Evolutionary conservation across 768 basidiomycete species (phyloP).

Genomic region (Sarcodon aspratus): DNA sequence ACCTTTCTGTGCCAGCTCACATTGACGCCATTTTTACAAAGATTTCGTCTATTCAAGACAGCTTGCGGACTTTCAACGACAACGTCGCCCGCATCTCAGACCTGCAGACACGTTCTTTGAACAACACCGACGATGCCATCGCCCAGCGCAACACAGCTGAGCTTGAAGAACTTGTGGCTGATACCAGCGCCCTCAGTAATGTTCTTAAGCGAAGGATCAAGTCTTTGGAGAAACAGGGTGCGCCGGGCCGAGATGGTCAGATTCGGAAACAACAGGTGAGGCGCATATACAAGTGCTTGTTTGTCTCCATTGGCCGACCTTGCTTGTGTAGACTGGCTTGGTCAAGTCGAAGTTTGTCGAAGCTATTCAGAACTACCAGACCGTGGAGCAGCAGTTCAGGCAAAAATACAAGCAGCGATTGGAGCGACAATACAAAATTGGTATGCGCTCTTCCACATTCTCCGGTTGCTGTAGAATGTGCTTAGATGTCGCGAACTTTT

Average conservation of each 20-base stretch:
- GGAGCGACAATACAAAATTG: constrained; percentile 71
- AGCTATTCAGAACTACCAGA: constrained; percentile 68
- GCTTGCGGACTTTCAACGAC: constrained; percentile 29
- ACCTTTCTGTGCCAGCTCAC: neutral
- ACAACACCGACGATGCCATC: constrained; percentile 35
- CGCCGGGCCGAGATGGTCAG: constrained; percentile 29
- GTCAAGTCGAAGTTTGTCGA: constrained; percentile 65
- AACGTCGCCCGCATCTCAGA: constrained; percentile 36
- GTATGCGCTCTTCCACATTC: constrained; percentile 20
- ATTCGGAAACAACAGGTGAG: constrained; percentile 34
- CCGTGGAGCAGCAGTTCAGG: constrained; percentile 61
- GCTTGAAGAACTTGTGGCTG: constrained; percentile 45
- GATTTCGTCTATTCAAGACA: constrained; percentile 40
- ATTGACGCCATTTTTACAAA: constrained; percentile 7
- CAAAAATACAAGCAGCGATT: constrained; percentile 53
- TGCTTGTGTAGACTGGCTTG: constrained; percentile 33
- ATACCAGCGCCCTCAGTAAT: constrained; percentile 49
- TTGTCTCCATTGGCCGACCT: neutral
- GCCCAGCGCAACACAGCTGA: constrained; percentile 28
- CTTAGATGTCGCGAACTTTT: neutral
- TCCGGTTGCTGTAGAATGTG: too few species aligned
- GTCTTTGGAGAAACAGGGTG: constrained; percentile 33
- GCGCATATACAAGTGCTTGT: neutral
- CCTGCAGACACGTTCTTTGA: constrained; percentile 37
- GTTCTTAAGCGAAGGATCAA: constrained; percentile 50